These are phyloP conservation scores for Cadophora sp. DNA, from an alignment of 2,329 filamentous ascomycete genomes.

Conservation along the genomic window DNA sequence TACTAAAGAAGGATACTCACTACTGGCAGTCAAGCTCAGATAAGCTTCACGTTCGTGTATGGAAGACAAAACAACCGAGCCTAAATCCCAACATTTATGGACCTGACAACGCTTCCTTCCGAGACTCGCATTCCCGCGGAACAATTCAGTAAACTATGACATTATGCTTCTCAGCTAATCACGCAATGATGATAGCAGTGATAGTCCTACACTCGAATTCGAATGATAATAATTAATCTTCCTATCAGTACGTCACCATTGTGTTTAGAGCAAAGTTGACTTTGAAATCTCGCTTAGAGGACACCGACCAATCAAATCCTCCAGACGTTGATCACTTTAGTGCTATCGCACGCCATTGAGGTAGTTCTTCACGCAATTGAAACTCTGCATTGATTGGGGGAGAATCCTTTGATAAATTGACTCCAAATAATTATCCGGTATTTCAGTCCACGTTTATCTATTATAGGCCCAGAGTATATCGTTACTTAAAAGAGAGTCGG, in stretches of 20 bases:
- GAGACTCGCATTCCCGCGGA: no score
- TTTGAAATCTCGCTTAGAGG: background rate
- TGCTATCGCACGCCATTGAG: constrained; percentile 18
- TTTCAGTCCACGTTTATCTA: background rate
- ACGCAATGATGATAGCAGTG: no score
- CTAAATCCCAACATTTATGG: background rate
- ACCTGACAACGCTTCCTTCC: no score
- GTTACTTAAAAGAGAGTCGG: background rate
- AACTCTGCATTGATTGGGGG: background rate
- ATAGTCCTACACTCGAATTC: background rate
- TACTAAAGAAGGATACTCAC: no score
- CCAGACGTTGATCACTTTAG: background rate
- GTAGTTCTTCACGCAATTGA: constrained; percentile 11
- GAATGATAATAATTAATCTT: no score
- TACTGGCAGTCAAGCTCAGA: background rate
- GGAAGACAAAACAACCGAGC: background rate
- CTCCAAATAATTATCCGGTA: background rate
- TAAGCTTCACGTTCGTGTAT: background rate
- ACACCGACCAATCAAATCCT: background rate
- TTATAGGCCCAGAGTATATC: background rate
- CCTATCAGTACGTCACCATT: no score
- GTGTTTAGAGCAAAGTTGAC: background rate
- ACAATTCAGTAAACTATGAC: no score
- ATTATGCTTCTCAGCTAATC: no score
- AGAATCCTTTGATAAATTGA: background rate